phyloP scores from a whole-genome alignment of 2,329 filamentous ascomycete species.

The Aspergillus sp. region DNA sequence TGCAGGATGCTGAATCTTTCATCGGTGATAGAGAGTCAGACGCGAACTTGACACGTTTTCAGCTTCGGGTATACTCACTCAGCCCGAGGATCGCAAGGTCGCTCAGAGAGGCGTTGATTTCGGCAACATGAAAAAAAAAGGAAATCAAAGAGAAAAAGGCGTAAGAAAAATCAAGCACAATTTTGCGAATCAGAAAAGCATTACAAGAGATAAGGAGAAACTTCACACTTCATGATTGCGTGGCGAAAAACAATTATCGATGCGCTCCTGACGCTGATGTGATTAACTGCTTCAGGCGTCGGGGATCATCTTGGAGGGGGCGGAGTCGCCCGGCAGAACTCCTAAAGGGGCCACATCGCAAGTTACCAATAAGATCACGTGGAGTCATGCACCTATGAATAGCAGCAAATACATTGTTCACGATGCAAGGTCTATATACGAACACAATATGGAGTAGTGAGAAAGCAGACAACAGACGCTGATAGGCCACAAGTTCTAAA shows the following conservation, averaged over 20 bases:
- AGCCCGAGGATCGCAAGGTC: slow-evolving; percentile 6
- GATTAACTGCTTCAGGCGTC: background rate
- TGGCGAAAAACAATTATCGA: slow-evolving; percentile 7
- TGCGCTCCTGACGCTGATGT: slow-evolving; percentile 3
- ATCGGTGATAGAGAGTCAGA: slow-evolving; percentile 11
- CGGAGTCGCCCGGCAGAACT: slow-evolving; percentile 6
- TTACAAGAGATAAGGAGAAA: slow-evolving; percentile 2
- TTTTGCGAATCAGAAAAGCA: slow-evolving; percentile 2
- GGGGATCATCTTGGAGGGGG: background rate
- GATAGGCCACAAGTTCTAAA: background rate
- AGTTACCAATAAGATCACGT: background rate
- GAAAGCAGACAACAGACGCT: slow-evolving; percentile 1
- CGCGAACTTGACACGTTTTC: slow-evolving; percentile 4
- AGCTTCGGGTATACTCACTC: slow-evolving; percentile 1
- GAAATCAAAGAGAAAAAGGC: background rate
- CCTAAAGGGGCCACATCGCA: slow-evolving; percentile 4
- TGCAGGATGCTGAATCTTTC: slow-evolving; percentile 8
- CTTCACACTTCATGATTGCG: slow-evolving; percentile 7
- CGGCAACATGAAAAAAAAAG: background rate
- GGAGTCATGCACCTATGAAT: background rate
- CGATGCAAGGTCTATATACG: slow-evolving; percentile 9
- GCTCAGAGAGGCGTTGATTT: slow-evolving; percentile 3
- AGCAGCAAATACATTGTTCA: background rate
- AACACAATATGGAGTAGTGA: slow-evolving; percentile 6
- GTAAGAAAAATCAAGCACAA: background rate